Percentiles rank a stretch among this genome's conserved stretches.
Conservation (phyloP, 768 basidiomycete genomes). For the Leccinum uliginosum region DNA sequence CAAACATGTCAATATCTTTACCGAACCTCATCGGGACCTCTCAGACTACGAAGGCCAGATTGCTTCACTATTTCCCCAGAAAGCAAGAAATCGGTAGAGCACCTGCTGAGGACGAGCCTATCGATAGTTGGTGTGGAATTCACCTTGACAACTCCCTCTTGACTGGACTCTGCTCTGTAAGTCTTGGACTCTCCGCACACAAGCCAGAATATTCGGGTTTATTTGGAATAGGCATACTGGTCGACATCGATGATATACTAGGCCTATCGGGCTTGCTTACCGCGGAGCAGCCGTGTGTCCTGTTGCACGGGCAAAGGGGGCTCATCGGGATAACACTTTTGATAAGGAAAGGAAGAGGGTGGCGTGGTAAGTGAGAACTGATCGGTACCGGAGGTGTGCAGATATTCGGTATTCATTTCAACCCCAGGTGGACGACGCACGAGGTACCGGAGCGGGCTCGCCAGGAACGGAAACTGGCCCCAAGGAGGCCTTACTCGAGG, state of each 20-base stretch:
- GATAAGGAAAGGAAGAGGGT: slow-evolving; percentile 24
- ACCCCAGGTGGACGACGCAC: slow-evolving; percentile 27
- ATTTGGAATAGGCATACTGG: slow-evolving; percentile 20
- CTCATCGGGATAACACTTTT: slow-evolving; percentile 26
- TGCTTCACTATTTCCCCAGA: slow-evolving; percentile 95
- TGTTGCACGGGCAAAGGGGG: slow-evolving; percentile 26
- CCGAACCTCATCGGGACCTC: slow-evolving; percentile 70
- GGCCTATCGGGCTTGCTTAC: slow-evolving; percentile 19
- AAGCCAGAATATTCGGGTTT: slow-evolving; percentile 28
- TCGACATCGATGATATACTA: slow-evolving; percentile 16
- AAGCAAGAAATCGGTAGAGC: slow-evolving; percentile 32
- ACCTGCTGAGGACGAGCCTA: slow-evolving; percentile 51
- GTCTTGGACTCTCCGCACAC: slow-evolving; percentile 25
- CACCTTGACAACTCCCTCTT: slow-evolving; percentile 89
- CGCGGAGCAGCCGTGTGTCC: slow-evolving; percentile 24
- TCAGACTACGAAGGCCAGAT: slow-evolving; percentile 84
- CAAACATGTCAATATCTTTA: slow-evolving; percentile 62
- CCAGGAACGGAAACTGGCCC: slow-evolving; percentile 28
- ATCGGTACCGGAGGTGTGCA: not conserved
- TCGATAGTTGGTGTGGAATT: slow-evolving; percentile 94
- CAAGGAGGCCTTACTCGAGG: slow-evolving; percentile 20
- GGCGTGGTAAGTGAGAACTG: slow-evolving; percentile 17
- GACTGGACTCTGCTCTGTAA: slow-evolving; percentile 88
- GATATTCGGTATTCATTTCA: not conserved
- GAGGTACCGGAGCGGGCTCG: slow-evolving; percentile 24